Conservation (phyloP, 1,284 basidiomycete genomes). For the Rhodotorula sp. region DNA sequence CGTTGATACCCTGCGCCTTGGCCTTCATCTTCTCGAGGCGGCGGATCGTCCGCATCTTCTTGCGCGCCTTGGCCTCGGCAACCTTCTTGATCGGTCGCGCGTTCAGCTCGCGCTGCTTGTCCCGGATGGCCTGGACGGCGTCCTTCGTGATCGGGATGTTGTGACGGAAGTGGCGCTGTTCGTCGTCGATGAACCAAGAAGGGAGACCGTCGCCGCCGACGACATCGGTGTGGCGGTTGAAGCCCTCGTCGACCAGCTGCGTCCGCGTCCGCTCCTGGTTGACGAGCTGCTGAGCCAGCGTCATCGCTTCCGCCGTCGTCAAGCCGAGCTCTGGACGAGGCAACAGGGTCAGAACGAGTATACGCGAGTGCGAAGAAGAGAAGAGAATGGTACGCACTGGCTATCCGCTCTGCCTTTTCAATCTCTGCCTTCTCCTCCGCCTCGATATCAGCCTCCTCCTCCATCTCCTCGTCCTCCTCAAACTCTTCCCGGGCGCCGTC, state of each 20-base stretch:
- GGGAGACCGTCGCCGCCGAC: constrained; percentile 90
- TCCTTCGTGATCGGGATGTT: constrained; percentile 98
- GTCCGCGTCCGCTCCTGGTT: constrained; percentile 88
- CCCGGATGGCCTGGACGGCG: constrained; percentile 79
- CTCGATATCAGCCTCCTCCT: constrained; percentile 62
- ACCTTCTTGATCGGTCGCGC: constrained; percentile 98
- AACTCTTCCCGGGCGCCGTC: constrained; percentile 68
- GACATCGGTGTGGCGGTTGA: constrained; percentile 68
- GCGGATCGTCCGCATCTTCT: constrained; percentile 86
- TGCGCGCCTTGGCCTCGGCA: constrained; percentile 96
- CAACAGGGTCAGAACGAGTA: background rate
- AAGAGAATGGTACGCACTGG: constrained; percentile 57
- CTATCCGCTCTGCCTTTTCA: constrained; percentile 57
- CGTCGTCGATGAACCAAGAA: constrained; percentile 96
- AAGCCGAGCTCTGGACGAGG: constrained; percentile 69
- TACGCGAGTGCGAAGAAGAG: background rate
- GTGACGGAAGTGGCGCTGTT: constrained; percentile 85
- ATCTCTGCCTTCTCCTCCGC: constrained; percentile 66
- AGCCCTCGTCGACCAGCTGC: constrained; percentile 89
- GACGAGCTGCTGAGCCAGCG: constrained; percentile 85
- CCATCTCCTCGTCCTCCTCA: constrained; percentile 64
- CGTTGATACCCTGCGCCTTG: constrained; percentile 93
- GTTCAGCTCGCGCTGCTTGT: constrained; percentile 88
- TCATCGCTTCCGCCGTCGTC: constrained; percentile 84
- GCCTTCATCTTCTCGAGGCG: constrained; percentile 88